Conservation (phyloP, 805 yeast genomes). For the Pichia scutulata region DNA sequence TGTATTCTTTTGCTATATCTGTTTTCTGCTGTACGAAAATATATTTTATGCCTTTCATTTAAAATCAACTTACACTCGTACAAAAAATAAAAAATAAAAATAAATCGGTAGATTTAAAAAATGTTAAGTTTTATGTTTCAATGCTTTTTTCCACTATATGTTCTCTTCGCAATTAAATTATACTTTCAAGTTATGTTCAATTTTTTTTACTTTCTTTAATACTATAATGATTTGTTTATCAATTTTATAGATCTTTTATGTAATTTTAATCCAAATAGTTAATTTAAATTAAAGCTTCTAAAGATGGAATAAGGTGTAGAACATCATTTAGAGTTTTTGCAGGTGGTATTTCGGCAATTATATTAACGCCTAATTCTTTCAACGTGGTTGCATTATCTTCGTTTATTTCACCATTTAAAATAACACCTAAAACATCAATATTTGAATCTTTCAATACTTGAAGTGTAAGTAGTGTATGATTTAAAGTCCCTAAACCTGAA, state of each 20-base stretch:
- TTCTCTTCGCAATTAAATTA: neutral
- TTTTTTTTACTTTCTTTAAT: neutral
- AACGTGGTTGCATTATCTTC: constrained; percentile 4
- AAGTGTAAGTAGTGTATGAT: constrained; percentile 5
- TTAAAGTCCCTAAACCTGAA: constrained; percentile 10
- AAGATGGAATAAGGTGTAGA: neutral
- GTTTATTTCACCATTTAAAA: constrained; percentile 4
- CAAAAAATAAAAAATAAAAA: too few species aligned
- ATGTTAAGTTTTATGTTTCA: neutral
- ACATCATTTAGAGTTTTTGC: constrained; percentile 1
- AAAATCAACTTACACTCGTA: neutral
- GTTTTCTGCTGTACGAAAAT: neutral
- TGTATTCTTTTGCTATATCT: neutral
- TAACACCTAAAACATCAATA: constrained; percentile 4
- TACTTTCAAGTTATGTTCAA: neutral
- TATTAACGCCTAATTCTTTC: constrained; percentile 4
- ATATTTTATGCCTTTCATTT: neutral
- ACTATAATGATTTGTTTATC: neutral
- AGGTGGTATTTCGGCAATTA: constrained; percentile 6
- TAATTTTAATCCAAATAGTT: neutral
- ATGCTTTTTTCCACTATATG: neutral
- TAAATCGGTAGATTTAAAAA: neutral
- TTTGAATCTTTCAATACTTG: neutral
- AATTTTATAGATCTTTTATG: neutral
- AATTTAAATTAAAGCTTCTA: neutral